Percentiles rank a stretch among this genome's conserved stretches.
These are phyloP conservation scores for Casuarina glauca DNA, from an alignment of 306 rosid species.

Conservation along the genomic window DNA sequence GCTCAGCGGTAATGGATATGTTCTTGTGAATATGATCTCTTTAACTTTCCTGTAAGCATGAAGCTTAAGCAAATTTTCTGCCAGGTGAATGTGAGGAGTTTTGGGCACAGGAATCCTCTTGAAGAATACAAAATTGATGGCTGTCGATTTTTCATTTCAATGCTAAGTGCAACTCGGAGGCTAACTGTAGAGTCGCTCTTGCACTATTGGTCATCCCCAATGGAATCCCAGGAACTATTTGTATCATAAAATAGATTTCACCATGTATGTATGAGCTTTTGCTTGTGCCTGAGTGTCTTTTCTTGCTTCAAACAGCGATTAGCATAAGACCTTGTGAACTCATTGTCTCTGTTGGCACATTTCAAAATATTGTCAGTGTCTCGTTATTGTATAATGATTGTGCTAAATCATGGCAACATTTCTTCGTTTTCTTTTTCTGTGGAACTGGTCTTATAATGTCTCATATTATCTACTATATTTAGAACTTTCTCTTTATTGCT, in stretches of 20 bases:
- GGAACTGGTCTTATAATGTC: background rate
- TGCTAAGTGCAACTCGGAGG: constrained; percentile 96
- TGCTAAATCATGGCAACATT: background rate
- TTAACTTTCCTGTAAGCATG: constrained; percentile 20
- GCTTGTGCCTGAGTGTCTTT: background rate
- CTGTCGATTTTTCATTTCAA: constrained; percentile 91
- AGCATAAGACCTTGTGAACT: background rate
- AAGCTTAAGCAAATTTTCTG: constrained; percentile 41
- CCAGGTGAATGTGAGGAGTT: constrained; percentile 94
- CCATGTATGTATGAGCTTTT: background rate
- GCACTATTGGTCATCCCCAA: constrained; percentile 89
- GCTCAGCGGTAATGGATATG: constrained; percentile 71
- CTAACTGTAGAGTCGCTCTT: constrained; percentile 86
- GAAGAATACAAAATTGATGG: constrained; percentile 99
- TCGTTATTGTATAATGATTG: background rate
- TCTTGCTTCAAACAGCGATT: background rate
- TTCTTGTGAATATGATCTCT: constrained; percentile 20
- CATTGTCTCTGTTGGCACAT: background rate
- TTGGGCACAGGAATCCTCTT: constrained; percentile 96
- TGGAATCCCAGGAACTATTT: constrained; percentile 73
- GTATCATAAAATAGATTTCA: constrained; percentile 20
- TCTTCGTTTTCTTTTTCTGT: background rate
- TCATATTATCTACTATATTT: background rate
- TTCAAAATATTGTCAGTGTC: background rate
- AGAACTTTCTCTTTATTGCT: background rate